These are phyloP conservation scores for Leccinellum luteum DNA, from an alignment of 768 basidiomycete genomes.

Conservation along the genomic window DNA sequence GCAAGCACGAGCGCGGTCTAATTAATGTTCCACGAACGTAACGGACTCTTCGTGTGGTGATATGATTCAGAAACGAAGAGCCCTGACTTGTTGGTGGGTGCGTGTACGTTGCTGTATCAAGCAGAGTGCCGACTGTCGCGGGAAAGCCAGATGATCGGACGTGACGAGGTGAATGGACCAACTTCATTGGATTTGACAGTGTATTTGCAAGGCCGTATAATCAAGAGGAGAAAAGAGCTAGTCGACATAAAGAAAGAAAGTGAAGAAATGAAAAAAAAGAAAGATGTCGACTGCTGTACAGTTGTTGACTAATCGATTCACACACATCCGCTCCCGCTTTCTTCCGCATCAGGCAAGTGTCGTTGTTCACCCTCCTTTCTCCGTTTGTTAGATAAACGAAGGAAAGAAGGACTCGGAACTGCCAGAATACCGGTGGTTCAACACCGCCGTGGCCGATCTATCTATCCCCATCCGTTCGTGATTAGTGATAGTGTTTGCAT, in stretches of 20 bases:
- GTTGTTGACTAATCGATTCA: slow-evolving; percentile 23
- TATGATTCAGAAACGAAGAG: slow-evolving; percentile 35
- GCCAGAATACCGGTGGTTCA: neutral
- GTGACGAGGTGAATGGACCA: neutral
- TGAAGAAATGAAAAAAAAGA: neutral
- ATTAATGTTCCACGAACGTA: slow-evolving; percentile 70
- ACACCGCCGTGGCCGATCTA: neutral
- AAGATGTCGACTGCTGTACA: slow-evolving; percentile 10
- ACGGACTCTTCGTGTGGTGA: slow-evolving; percentile 54
- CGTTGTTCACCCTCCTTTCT: slow-evolving; percentile 16
- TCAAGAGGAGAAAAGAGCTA: no score
- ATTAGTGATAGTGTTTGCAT: neutral
- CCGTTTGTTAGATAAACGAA: neutral
- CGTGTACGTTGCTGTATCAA: neutral
- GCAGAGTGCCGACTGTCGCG: neutral
- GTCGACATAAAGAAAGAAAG: neutral
- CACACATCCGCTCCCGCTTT: slow-evolving; percentile 2
- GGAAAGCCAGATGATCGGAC: neutral
- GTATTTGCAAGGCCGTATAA: no score
- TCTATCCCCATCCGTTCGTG: neutral
- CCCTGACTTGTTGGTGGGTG: slow-evolving; percentile 62
- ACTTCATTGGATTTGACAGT: no score
- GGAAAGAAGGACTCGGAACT: neutral
- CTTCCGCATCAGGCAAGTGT: slow-evolving; percentile 19
- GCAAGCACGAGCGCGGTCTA: slow-evolving; percentile 39